Evolutionary conservation across 2,329 filamentous ascomycete genomes (phyloP).

Genomic region (Cyanodermella asteris): DNA sequence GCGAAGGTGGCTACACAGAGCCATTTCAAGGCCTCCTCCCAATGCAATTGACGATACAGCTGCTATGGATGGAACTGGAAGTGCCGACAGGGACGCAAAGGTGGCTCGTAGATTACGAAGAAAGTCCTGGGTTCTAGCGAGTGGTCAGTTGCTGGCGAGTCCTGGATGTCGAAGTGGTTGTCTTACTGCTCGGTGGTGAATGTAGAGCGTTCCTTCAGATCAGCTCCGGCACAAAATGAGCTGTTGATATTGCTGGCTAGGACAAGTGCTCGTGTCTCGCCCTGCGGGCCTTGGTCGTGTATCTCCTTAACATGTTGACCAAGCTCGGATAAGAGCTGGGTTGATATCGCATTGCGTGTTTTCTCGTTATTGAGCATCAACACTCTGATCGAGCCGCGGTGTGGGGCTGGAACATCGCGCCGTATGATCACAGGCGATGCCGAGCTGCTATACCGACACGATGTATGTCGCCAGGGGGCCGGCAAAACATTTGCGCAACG

Average conservation of each 20-base stretch:
- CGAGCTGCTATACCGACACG: too few relatives aligned
- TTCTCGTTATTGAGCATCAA: constrained; percentile 68
- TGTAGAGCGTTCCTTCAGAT: constrained; percentile 65
- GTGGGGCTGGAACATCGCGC: constrained; percentile 53
- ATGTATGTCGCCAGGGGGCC: too few relatives aligned
- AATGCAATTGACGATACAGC: constrained; percentile 71
- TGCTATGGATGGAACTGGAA: constrained; percentile 77
- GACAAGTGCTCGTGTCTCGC: constrained; percentile 52
- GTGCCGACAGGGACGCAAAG: constrained; percentile 46
- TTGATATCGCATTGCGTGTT: constrained; percentile 80
- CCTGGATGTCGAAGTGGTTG: constrained; percentile 1
- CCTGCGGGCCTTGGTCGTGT: constrained; percentile 23
- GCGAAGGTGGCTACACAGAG: constrained; percentile 71
- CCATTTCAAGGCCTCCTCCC: constrained; percentile 83
- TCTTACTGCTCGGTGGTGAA: constrained; percentile 61
- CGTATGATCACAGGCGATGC: constrained; percentile 40
- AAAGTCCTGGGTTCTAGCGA: constrained; percentile 51
- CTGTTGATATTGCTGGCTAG: constrained; percentile 67
- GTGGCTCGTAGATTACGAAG: constrained; percentile 55
- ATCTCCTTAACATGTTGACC: constrained; percentile 51
- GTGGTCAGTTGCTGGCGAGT: neutral
- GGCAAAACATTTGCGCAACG: too few relatives aligned
- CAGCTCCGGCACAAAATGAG: constrained; percentile 84
- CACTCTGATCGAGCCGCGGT: constrained; percentile 65
- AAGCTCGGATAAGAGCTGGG: constrained; percentile 49